Evolutionary conservation across 2,329 filamentous ascomycete species (phyloP).

Genomic region (Balansia obtecta): DNA sequence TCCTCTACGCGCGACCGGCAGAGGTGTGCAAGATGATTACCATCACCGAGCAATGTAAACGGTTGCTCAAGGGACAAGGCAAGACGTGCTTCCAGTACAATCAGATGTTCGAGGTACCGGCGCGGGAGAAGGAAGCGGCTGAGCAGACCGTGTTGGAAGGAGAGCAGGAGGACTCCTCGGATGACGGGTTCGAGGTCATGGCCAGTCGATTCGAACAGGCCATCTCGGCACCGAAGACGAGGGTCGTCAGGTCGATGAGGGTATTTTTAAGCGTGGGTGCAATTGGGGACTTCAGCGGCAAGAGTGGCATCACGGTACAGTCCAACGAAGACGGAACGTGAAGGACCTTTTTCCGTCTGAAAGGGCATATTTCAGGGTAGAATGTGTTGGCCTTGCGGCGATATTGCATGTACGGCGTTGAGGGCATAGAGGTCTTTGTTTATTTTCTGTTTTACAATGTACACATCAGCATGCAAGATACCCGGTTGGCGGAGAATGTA

Average conservation of each 20-base stretch:
- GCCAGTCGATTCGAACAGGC: conserved; percentile 44
- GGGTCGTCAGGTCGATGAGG: conserved; percentile 41
- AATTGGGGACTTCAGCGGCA: conserved; percentile 41
- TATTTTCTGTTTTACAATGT: not conserved
- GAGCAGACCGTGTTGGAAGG: conserved; percentile 30
- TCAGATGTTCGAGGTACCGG: conserved; percentile 36
- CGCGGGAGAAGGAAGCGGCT: conserved; percentile 20
- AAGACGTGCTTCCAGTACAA: conserved; percentile 46
- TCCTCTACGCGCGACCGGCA: conserved; percentile 37
- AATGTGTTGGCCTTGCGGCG: not conserved
- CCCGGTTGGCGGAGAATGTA: not conserved
- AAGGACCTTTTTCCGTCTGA: not conserved
- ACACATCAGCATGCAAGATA: not conserved
- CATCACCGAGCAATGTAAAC: conserved; percentile 53
- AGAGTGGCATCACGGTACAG: conserved; percentile 34
- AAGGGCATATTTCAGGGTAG: not conserved
- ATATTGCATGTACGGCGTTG: conserved; percentile 1
- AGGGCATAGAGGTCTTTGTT: not conserved
- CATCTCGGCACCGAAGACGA: conserved; percentile 31
- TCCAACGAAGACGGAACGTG: conserved; percentile 23
- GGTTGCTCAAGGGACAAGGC: conserved; percentile 34
- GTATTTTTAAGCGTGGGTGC: conserved; percentile 43
- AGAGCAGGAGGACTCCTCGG: conserved; percentile 17
- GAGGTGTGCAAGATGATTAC: conserved; percentile 55
- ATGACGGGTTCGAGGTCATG: conserved; percentile 44